Base-by-base conservation (phyloP, 2,329 filamentous ascomycete species). In the Botrytis elliptica region DNA sequence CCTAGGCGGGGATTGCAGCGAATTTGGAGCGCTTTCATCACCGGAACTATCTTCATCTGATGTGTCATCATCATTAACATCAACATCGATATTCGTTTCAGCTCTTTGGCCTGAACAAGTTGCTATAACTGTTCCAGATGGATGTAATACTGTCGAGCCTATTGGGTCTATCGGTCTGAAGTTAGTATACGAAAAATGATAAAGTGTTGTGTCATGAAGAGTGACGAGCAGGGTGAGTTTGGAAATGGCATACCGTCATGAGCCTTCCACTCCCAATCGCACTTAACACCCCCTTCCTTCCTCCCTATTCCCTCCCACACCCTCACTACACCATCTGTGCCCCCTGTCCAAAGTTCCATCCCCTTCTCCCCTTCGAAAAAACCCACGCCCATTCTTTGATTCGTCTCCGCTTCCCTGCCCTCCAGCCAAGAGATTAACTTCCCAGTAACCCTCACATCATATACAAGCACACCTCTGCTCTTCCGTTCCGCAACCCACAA, bases 291-390 rank as follows among this genome's bases (percentile, higher is more conserved):
- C 1, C 83, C 81, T 25, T 88, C 88, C 63, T 83, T 84, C 57
- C 79, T 81, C 40, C 89, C 88, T 0, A 90, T 85, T 18, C 84
- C 84, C 62, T 91, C 87, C 86, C 88, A 91, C 10, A 90, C 85
- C 63, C 84, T 83, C n/a, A 90, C 86, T 4, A 81, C 78, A 1
- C 90, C 89, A 75, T 85, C 83, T 62, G 84, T 83, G 0, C 86
- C 85, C 3, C 89, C 90, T 9, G 87, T 87, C 89, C 89, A 91
- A 64, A 91, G 84, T 79, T 91, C 90, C 75, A 89, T 89, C 2
- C 85, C 85, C 1, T 82, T 82, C 3, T 80, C 77, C 75, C 84
- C 83, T 0, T 84, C 82, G 76, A 88, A 91, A 4, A 89, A 84
- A 78, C 90, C 87, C 74, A 87, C 86, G 18, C 81, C 83, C 57